A percentile compares a stretch with the other conserved stretches of the same genome.
Evolutionary conservation across 345 rosid genomes (phyloP).

Genomic region (Syzygium grande): DNA sequence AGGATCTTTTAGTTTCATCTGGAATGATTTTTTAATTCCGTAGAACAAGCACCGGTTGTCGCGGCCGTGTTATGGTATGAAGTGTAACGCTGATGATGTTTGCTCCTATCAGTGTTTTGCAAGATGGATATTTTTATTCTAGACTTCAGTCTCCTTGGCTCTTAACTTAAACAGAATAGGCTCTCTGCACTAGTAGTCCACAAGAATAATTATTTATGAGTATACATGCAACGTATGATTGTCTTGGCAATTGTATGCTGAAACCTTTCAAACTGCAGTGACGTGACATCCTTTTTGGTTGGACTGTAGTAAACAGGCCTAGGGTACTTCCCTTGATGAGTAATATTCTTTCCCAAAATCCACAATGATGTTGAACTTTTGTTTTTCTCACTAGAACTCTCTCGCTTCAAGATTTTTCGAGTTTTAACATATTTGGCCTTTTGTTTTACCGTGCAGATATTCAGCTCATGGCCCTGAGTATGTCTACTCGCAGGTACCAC

Average conservation of each 20-base stretch:
- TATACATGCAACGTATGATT: background rate
- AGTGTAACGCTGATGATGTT: background rate
- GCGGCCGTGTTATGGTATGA: background rate
- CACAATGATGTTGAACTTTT: background rate
- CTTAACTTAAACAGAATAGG: background rate
- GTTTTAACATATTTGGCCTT: background rate
- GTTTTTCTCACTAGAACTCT: background rate
- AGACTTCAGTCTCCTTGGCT: background rate
- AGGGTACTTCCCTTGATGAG: background rate
- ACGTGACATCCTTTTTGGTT: background rate
- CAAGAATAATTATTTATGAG: background rate
- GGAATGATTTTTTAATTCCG: background rate
- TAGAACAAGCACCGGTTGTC: background rate
- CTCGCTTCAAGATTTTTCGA: background rate
- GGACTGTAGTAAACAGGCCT: background rate
- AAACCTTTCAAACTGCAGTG: background rate
- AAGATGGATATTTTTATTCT: background rate
- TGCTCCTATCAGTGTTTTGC: background rate
- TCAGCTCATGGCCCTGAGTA: conserved; percentile 74
- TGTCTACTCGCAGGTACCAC: conserved; percentile 68
- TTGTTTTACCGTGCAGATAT: conserved; percentile 40
- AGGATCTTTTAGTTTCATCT: background rate
- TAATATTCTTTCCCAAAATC: background rate
- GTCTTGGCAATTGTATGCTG: background rate
- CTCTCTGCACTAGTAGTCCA: background rate